phyloP scores from a whole-genome alignment of 306 rosid genomes.

The Sicyos baderoa region DNA sequence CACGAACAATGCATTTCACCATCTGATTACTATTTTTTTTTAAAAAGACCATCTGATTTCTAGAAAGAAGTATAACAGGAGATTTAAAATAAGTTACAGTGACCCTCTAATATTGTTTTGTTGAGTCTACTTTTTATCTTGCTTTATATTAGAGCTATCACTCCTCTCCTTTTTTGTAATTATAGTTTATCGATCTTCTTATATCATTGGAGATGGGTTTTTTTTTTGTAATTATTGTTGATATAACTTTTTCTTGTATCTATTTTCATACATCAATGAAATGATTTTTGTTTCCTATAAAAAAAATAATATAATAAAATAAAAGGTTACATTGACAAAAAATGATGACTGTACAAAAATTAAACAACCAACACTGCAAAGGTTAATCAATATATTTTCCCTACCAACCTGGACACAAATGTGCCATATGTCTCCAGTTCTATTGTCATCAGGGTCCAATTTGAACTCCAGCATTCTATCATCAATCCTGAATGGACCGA shows the following conservation, averaged over 20 bases:
- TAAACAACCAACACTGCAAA: not conserved
- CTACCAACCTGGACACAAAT: conserved; percentile 62
- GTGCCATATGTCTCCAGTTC: conserved; percentile 97
- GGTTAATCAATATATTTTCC: conserved; percentile 19
- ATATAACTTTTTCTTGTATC: too few relatives aligned
- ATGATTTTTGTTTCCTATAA: too few relatives aligned
- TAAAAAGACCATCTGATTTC: not conserved
- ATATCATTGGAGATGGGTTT: too few relatives aligned
- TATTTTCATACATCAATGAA: too few relatives aligned
- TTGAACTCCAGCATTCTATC: conserved; percentile 55
- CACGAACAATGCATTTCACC: not conserved
- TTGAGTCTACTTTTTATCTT: too few relatives aligned
- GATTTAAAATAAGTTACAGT: not conserved
- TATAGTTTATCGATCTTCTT: too few relatives aligned
- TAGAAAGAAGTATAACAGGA: not conserved
- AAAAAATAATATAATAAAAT: too few relatives aligned
- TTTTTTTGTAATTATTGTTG: too few relatives aligned
- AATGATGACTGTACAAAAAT: not conserved
- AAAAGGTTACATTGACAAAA: too few relatives aligned
- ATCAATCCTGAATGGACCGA: conserved; percentile 35
- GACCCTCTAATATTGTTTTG: too few relatives aligned
- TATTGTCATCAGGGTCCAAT: conserved; percentile 67
- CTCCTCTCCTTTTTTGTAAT: too few relatives aligned
- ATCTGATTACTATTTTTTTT: conserved; percentile 2
- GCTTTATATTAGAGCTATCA: too few relatives aligned